phyloP scores from a whole-genome alignment of 148 eudicot genomes.

The Camellia sinensis region DNA sequence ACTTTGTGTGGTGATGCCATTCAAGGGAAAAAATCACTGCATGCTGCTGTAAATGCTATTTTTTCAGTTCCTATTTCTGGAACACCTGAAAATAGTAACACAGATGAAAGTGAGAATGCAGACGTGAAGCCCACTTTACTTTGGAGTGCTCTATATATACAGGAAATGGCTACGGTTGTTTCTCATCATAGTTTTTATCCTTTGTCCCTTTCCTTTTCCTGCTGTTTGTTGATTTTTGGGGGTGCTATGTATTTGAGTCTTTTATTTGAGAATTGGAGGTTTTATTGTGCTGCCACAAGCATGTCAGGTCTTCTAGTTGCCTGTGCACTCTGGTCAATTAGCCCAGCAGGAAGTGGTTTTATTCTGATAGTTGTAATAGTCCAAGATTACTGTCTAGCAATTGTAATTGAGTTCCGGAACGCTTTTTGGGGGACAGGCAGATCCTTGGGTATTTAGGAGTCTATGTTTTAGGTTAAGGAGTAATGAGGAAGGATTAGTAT shows the following conservation, averaged over 20 bases:
- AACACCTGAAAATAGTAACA: conserved; percentile 32
- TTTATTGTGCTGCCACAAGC: neutral
- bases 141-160: conserved; percentile 73
- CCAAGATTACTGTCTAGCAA: neutral
- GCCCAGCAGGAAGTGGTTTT: neutral
- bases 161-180: conserved; percentile 59
- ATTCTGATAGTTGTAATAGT: neutral
- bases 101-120: conserved; percentile 19
- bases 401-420: no score
- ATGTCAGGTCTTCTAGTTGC: neutral
- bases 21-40: conserved; percentile 62
- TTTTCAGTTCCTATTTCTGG: conserved; percentile 38
- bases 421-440: no score
- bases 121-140: conserved; percentile 55
- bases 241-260: neutral
- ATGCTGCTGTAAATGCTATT: conserved; percentile 54
- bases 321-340: neutral
- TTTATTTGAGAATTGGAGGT: neutral
- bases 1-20: conserved; percentile 55
- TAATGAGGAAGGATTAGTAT: no score
- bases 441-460: no score
- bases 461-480: no score
- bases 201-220: neutral
- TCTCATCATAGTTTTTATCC: neutral
- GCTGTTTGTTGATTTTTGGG: neutral